A percentile compares a stretch with the other conserved stretches of the same genome.
These are phyloP conservation scores for Alternaria dauci DNA, from an alignment of 2,329 filamentous ascomycete species.

Conservation along the genomic window DNA sequence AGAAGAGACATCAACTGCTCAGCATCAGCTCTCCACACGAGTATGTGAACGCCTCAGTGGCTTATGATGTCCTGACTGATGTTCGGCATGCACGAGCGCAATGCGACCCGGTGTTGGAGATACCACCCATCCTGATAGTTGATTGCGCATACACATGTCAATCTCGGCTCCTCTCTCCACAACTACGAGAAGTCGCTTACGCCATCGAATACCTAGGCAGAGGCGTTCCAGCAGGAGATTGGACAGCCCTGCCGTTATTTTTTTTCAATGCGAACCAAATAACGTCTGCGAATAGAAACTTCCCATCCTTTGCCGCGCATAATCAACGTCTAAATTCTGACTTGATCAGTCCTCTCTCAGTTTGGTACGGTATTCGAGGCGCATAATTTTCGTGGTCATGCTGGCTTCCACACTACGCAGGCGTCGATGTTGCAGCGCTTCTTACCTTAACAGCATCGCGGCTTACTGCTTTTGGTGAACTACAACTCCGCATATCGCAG, in stretches of 20 bases:
- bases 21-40: constrained; percentile 8
- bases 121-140: not conserved
- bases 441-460: not conserved
- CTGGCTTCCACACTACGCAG: not conserved
- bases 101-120: not conserved
- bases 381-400: not conserved
- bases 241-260: not conserved
- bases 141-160: not conserved
- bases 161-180: constrained; percentile 6
- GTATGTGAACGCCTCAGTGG: constrained; percentile 2
- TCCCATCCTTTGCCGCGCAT: not conserved
- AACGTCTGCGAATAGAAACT: constrained; percentile 2
- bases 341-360: not conserved
- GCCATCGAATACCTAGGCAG: not conserved
- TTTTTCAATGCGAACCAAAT: constrained; percentile 1
- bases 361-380: not conserved
- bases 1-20: constrained; percentile 1
- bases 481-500: constrained; percentile 8
- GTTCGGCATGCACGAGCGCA: not conserved
- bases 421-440: not conserved
- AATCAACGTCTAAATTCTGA: not conserved
- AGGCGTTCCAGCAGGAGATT: not conserved
- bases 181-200: not conserved
- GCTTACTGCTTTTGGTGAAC: constrained; percentile 14
- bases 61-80: constrained; percentile 1